Conservation (phyloP, 2,329 filamentous ascomycete genomes). For the Triangularia verruculosa region DNA sequence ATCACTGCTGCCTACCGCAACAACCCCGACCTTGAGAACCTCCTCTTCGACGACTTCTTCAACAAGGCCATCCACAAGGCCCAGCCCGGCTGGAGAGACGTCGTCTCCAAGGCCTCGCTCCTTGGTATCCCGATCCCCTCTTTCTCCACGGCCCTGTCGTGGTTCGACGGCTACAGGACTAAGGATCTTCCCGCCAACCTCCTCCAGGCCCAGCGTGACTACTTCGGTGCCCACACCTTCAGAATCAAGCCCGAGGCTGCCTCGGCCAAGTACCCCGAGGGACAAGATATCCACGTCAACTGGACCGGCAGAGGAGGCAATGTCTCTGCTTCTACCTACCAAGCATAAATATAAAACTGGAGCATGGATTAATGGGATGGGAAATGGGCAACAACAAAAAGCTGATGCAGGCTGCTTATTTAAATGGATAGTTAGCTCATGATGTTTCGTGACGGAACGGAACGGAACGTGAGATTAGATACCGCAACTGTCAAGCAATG, state of each 20-base stretch:
- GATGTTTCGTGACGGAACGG: background rate
- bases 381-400: background rate
- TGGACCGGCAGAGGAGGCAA: conserved; percentile 98
- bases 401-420: background rate
- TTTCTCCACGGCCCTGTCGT: conserved; percentile 94
- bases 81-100: conserved; percentile 87
- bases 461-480: background rate
- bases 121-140: conserved; percentile 94
- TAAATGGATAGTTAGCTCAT: background rate
- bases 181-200: conserved; percentile 97
- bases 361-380: background rate
- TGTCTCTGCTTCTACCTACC: conserved; percentile 95
- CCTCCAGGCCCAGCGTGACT: conserved; percentile 97
- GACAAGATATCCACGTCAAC: conserved; percentile 96
- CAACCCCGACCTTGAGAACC: conserved; percentile 93
- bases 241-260: conserved; percentile 77
- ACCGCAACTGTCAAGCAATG: background rate
- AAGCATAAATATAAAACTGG: conserved; percentile 62
- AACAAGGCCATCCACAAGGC: conserved; percentile 98
- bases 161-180: conserved; percentile 98
- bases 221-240: conserved; percentile 97
- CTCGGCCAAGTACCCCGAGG: conserved; percentile 75
- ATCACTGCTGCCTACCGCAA: conserved; percentile 96
- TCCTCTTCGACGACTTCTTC: conserved; percentile 99
- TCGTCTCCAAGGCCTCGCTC: conserved; percentile 85